A percentile compares a stretch with the other conserved stretches of the same genome.
These are phyloP conservation scores for Trichoderma sp. DNA, from an alignment of 2,329 filamentous ascomycete genomes.

Conservation along the genomic window DNA sequence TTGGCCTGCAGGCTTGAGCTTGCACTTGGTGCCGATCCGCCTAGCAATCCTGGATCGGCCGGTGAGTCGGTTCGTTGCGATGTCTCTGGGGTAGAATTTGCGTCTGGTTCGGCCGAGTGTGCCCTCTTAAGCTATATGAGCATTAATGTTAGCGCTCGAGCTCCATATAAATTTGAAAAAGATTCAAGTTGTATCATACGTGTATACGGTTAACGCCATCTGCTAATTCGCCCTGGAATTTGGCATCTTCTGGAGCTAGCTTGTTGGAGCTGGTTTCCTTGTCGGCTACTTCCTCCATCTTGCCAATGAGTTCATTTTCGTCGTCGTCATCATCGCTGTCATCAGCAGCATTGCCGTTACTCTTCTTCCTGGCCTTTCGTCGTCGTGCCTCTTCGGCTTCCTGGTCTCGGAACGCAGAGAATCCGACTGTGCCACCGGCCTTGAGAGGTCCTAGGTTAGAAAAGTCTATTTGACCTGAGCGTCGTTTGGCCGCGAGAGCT, in stretches of 20 bases:
- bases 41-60: conserved; percentile 31
- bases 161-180: not conserved
- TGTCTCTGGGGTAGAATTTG: conserved; percentile 43
- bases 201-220: conserved; percentile 83
- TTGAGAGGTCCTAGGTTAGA: conserved; percentile 83
- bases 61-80: conserved; percentile 47
- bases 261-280: conserved; percentile 62
- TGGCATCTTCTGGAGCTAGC: conserved; percentile 71
- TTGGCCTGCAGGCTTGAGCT: conserved; percentile 34
- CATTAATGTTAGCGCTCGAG: conserved; percentile 24
- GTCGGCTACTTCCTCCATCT: conserved; percentile 67
- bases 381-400: conserved; percentile 59
- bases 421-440: conserved; percentile 84
- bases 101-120: conserved; percentile 72
- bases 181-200: conserved; percentile 53
- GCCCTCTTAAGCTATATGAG: conserved; percentile 72
- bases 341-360: conserved; percentile 67
- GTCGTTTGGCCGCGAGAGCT: conserved; percentile 69
- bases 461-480: conserved; percentile 83
- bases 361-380: conserved; percentile 63
- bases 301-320: conserved; percentile 61
- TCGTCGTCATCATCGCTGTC: conserved; percentile 80
- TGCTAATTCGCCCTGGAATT: conserved; percentile 73
- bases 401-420: conserved; percentile 81
- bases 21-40: conserved; percentile 34